Evolutionary conservation across 305 asterid species (phyloP).

Genomic region (Striga hermonthica): DNA sequence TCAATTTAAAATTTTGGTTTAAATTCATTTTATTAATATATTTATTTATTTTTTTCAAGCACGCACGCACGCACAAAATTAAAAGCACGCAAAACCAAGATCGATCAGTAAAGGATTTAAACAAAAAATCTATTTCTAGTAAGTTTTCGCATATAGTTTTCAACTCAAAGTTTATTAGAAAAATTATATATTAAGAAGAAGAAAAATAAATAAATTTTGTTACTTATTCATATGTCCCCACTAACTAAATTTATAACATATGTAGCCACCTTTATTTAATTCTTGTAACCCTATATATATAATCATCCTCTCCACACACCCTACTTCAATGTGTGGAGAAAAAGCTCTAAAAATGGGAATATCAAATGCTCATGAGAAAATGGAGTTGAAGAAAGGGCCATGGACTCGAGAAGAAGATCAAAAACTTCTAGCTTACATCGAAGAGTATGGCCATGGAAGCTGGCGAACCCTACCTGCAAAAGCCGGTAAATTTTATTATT

Average conservation of each 20-base stretch:
- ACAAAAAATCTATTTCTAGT: not conserved
- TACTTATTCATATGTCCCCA: not conserved
- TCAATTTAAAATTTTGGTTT: conserved; percentile 13
- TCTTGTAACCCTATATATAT: conserved; percentile 23
- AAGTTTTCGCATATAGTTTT: conserved; percentile 3
- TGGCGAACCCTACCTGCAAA: conserved; percentile 49
- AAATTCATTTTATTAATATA: too few relatives aligned
- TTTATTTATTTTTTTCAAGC: not conserved
- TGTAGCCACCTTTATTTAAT: conserved; percentile 25
- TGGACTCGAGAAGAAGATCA: conserved; percentile 49
- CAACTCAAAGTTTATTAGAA: not conserved
- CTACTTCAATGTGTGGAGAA: conserved; percentile 9
- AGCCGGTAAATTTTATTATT: conserved; percentile 33
- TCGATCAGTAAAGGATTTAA: not conserved
- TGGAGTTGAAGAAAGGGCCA: conserved; percentile 45
- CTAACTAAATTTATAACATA: conserved; percentile 14
- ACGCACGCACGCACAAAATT: conserved; percentile 3
- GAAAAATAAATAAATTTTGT: not conserved
- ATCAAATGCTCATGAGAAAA: conserved; percentile 33
- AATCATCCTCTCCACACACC: conserved; percentile 14
- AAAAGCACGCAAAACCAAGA: conserved; percentile 21
- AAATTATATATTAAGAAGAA: not conserved
- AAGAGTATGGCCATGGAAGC: conserved; percentile 50
- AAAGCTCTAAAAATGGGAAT: conserved; percentile 31
- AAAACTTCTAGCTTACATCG: conserved; percentile 41